phyloP scores from a whole-genome alignment of 1,284 basidiomycete species.

The Leccinum griseonigrum region DNA sequence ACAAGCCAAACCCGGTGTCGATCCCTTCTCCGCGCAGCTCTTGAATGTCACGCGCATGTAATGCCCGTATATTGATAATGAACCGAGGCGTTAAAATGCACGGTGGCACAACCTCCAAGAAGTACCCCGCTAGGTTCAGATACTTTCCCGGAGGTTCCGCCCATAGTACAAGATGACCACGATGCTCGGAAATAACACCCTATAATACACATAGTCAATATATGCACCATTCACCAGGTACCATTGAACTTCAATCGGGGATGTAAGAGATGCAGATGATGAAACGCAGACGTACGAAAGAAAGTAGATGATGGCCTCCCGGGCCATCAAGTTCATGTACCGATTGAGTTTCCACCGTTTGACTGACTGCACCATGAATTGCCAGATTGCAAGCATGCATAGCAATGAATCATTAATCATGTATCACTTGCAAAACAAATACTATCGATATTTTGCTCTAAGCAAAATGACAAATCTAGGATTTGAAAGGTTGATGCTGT shows the following conservation, averaged over 20 bases:
- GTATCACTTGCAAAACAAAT: neutral
- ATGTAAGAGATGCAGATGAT: neutral
- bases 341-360: constrained; percentile 1
- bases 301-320: constrained; percentile 8
- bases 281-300: constrained; percentile 3
- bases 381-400: neutral
- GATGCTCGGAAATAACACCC: neutral
- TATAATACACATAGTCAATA: neutral
- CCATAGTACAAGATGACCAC: neutral
- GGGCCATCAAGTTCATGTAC: constrained; percentile 8
- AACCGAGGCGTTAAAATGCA: constrained; percentile 10
- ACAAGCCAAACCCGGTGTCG: neutral
- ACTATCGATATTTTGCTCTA: neutral
- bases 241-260: neutral
- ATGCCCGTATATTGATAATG: constrained; percentile 2
- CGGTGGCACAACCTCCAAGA: neutral
- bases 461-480: neutral
- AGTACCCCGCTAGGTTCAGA: neutral
- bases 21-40: neutral
- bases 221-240: neutral
- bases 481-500: neutral
- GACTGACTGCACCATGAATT: neutral
- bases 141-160: neutral
- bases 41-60: neutral
- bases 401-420: neutral